A percentile compares a stretch with the other conserved stretches of the same genome.
phyloP scores from a whole-genome alignment of 2,329 filamentous ascomycete genomes.

The Davidsoniella neocaledoniae region DNA sequence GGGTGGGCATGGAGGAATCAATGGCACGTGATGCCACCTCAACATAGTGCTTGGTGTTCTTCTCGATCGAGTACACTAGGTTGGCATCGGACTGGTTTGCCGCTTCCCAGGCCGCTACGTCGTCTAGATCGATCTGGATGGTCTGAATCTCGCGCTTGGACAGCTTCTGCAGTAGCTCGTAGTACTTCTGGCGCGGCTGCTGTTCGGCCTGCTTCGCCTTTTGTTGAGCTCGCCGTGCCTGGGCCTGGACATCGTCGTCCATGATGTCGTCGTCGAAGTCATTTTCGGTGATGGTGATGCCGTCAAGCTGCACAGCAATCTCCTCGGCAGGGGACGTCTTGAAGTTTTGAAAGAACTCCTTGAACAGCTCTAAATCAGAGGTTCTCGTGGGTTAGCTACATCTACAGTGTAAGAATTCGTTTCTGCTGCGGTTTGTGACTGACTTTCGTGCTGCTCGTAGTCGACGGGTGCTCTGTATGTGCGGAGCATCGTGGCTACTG shows the following conservation, averaged over 20 bases:
- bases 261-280: slow-evolving; percentile 63
- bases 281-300: slow-evolving; percentile 75
- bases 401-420: neutral
- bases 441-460: slow-evolving; percentile 75
- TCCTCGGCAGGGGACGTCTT: slow-evolving; percentile 59
- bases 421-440: slow-evolving; percentile 18
- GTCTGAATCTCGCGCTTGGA: slow-evolving; percentile 65
- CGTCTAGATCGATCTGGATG: slow-evolving; percentile 76
- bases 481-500: slow-evolving; percentile 8
- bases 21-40: slow-evolving; percentile 80
- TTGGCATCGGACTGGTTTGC: slow-evolving; percentile 50
- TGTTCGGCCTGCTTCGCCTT: slow-evolving; percentile 31
- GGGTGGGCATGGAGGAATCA: slow-evolving; percentile 68
- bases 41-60: slow-evolving; percentile 88
- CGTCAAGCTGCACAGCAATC: slow-evolving; percentile 66
- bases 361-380: slow-evolving; percentile 51
- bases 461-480: slow-evolving; percentile 40
- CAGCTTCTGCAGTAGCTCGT: slow-evolving; percentile 70
- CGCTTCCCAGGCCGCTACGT: slow-evolving; percentile 67
- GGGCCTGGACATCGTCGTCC: slow-evolving; percentile 56
- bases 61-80: slow-evolving; percentile 70
- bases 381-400: slow-evolving; percentile 17
- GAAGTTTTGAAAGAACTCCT: slow-evolving; percentile 76
- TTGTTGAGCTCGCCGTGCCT: slow-evolving; percentile 27
- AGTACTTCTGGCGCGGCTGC: slow-evolving; percentile 67